phyloP scores from a whole-genome alignment of 2,329 filamentous ascomycete species.

The Stagonosporopsis vannaccii region DNA sequence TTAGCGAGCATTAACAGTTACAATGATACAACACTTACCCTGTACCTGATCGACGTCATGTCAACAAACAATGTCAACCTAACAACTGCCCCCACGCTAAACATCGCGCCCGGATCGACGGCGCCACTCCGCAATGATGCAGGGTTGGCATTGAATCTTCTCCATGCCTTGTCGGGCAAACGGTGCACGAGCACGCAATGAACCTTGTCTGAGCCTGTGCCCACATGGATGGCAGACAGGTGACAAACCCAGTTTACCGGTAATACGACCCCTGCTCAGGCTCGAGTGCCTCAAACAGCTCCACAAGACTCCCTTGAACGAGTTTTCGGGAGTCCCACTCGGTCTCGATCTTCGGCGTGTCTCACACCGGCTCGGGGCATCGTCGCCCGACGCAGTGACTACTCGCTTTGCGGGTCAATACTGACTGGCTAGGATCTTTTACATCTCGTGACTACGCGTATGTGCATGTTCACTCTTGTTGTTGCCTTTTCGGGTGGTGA shows the following conservation, averaged over 20 bases:
- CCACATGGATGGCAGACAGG: background rate
- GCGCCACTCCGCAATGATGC: conserved; percentile 8
- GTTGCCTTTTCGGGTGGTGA: background rate
- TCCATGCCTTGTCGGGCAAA: background rate
- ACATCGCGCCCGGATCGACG: conserved; percentile 10
- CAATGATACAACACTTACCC: conserved; percentile 6
- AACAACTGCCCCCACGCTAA: conserved; percentile 4
- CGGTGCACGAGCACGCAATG: conserved; percentile 7
- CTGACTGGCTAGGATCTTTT: background rate
- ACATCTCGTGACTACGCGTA: background rate
- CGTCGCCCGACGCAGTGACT: conserved; percentile 1
- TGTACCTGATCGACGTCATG: conserved; percentile 2
- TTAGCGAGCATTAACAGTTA: conserved; percentile 9
- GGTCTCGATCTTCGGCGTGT: background rate
- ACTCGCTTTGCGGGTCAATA: background rate
- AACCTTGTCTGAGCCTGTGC: background rate
- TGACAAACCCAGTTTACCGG: background rate
- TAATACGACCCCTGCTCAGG: background rate
- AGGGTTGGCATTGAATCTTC: conserved; percentile 2
- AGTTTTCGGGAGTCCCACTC: background rate
- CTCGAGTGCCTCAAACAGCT: background rate
- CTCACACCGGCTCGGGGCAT: background rate
- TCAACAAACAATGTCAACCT: conserved; percentile 4
- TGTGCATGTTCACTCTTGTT: background rate
- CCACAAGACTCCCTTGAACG: background rate